Evolutionary conservation across 1,284 basidiomycete species (phyloP).

Genomic region (Moesziomyces sp.): DNA sequence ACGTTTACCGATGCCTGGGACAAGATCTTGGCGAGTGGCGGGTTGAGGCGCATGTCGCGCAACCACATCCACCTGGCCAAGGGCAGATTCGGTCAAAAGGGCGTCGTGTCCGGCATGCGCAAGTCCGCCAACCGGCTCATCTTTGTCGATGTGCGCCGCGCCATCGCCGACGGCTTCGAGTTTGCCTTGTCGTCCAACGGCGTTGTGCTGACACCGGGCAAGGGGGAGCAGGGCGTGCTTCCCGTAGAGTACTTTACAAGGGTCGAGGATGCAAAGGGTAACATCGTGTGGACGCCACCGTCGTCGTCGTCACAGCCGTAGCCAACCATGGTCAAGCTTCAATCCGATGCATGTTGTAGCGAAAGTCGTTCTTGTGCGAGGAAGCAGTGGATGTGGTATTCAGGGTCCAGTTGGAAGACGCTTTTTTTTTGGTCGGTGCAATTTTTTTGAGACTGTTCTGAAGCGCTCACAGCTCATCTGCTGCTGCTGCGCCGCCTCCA

Average conservation of each 20-base stretch:
- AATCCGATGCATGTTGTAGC: too few relatives aligned
- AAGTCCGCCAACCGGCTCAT: conserved; percentile 78
- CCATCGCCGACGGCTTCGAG: conserved; percentile 76
- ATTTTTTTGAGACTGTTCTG: background rate
- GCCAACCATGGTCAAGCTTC: background rate
- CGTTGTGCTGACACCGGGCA: conserved; percentile 82
- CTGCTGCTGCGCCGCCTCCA: conserved; percentile 2
- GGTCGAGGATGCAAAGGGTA: conserved; percentile 48
- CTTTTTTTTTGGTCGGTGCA: too few relatives aligned
- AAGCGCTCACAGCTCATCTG: too few relatives aligned
- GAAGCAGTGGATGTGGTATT: background rate
- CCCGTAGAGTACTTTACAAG: conserved; percentile 37
- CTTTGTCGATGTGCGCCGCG: conserved; percentile 78
- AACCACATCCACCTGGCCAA: conserved; percentile 90
- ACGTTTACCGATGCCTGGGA: conserved; percentile 70
- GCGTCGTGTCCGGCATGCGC: conserved; percentile 84
- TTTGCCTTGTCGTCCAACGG: conserved; percentile 84
- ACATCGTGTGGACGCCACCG: conserved; percentile 42
- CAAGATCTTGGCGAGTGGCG: conserved; percentile 70
- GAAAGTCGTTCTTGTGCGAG: too few relatives aligned
- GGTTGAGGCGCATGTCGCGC: conserved; percentile 83
- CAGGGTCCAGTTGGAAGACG: conserved; percentile 18
- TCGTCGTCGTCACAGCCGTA: too few relatives aligned
- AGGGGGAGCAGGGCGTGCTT: conserved; percentile 21
- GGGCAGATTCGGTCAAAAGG: conserved; percentile 72